Conservation (phyloP, 2,329 filamentous ascomycete genomes). For the Trichophyton mentagrophytes region DNA sequence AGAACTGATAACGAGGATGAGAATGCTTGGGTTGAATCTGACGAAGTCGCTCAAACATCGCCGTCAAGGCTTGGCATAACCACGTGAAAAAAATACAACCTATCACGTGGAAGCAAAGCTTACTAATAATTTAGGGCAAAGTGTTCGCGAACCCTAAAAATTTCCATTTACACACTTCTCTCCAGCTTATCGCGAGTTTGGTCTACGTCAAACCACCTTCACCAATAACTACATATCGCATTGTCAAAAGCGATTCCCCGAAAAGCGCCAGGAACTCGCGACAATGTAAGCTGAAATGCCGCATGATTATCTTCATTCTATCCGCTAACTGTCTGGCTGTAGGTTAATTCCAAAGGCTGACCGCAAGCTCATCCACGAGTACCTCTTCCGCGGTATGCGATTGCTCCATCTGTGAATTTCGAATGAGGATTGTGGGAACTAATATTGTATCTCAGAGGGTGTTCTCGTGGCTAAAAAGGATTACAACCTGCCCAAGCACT, state of each 20-base stretch:
- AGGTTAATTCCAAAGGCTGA: slow-evolving; percentile 99
- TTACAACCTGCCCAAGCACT: slow-evolving; percentile 95
- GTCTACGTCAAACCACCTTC: background rate
- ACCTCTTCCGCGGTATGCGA: slow-evolving; percentile 78
- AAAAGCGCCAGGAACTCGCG: slow-evolving; percentile 42
- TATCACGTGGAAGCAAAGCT: background rate
- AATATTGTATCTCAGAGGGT: slow-evolving; percentile 40
- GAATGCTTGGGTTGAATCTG: background rate
- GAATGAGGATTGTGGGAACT: background rate
- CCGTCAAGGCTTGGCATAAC: background rate
- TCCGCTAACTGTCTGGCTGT: slow-evolving; percentile 6
- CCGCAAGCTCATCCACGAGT: slow-evolving; percentile 99
- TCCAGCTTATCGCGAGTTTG: background rate
- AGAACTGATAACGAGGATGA: background rate
- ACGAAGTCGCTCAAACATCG: background rate
- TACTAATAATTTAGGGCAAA: slow-evolving; percentile 10
- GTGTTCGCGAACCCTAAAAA: slow-evolving; percentile 12
- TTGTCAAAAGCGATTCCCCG: slow-evolving; percentile 42
- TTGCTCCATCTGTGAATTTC: background rate
- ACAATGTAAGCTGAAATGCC: slow-evolving; percentile 33
- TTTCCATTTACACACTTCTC: slow-evolving; percentile 3
- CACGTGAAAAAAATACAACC: background rate
- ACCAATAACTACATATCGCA: slow-evolving; percentile 15
- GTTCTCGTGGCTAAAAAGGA: slow-evolving; percentile 98
- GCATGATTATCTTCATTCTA: slow-evolving; percentile 1